These are phyloP conservation scores for Trichoderma sp. DNA, from an alignment of 2,329 filamentous ascomycete genomes.

Conservation along the genomic window DNA sequence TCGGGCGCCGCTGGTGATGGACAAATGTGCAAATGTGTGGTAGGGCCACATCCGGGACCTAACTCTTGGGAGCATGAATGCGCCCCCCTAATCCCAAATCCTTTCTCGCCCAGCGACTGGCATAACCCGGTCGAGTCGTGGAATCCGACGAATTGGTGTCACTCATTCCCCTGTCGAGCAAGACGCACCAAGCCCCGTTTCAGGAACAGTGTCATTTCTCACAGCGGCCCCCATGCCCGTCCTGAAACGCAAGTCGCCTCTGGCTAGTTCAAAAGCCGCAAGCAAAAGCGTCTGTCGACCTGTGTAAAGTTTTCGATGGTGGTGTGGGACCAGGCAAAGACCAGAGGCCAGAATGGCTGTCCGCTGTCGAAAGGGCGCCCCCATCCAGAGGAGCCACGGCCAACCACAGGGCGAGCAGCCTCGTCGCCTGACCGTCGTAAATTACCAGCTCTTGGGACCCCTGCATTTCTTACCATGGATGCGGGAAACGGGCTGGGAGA, in stretches of 20 bases:
- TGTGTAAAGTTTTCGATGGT: conserved; percentile 8
- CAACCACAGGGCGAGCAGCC: conserved; percentile 11
- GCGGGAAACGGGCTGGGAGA: conserved; percentile 15
- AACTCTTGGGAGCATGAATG: conserved; percentile 8
- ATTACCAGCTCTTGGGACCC: conserved; percentile 18
- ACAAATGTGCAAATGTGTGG: background rate
- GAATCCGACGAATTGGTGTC: conserved; percentile 18
- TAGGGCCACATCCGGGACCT: conserved; percentile 13
- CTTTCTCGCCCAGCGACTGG: conserved; percentile 15
- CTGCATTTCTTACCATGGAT: conserved; percentile 15
- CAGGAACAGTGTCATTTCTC: conserved; percentile 31
- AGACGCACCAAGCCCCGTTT: conserved; percentile 25
- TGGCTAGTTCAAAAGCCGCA: conserved; percentile 7
- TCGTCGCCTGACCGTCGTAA: conserved; percentile 20
- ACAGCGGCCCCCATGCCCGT: conserved; percentile 27
- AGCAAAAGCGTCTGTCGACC: conserved; percentile 11
- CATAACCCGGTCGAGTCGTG: conserved; percentile 14
- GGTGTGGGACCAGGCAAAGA: conserved; percentile 5
- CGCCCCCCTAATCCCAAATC: conserved; percentile 17
- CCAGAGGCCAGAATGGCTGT: conserved; percentile 11
- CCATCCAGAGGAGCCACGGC: conserved; percentile 9
- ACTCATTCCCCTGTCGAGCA: conserved; percentile 17
- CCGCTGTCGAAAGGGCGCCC: conserved; percentile 15
- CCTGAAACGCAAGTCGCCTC: conserved; percentile 28
- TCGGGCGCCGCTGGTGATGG: conserved; percentile 16